Evolutionary conservation across 1,284 basidiomycete genomes (phyloP), one percentile per base, ranked within the genome.

Genomic region (Ustilago bromivora): DNA sequence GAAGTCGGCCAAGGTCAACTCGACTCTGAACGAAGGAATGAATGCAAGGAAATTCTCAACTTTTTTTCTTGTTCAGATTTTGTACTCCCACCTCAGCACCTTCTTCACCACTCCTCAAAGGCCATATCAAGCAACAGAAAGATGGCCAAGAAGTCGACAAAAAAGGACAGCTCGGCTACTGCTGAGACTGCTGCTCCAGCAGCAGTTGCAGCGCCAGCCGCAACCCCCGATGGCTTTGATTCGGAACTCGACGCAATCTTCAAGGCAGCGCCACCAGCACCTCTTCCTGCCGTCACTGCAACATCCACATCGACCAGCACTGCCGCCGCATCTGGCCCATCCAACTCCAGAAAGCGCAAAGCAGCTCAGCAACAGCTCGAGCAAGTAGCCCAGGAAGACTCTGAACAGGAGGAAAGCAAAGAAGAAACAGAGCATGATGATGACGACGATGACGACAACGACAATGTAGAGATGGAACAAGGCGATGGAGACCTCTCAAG

Each of bases 221-320:
- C 64, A 5, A 28, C 57, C 3, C 54, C 61, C n/a, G 46, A 52
- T 41, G 57, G 54, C 59, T 83, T 84, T 53, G 83, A 84, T 56
- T 32, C 71, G 1, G 83, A 83, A 60, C 76, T 84, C 38, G 83
- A 83, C 43, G 83, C 83, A 19, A 73, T 84, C 63, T 84, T 84
- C 76, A 72, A 71, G 35, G 66, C 57, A 17, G 66, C 61, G 36
- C 65, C 75, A 35, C 64, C 66, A 38, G 57, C 63, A 23, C 58
- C 70, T 8, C 51, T 55, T 23, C 54, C 64, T 10, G 31, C 40
- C 57, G 19, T 38, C 31, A 19, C 57, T 12, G 34, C 61, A 38
- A 38, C 58, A 4, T 8, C 57, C 10, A 17, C 51, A 28, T 7
- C 57, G 9, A 49, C 57, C 13, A 49, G 17, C 36, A 40, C 32